A percentile compares a stretch with the other conserved stretches of the same genome.
Evolutionary conservation across 2,329 filamentous ascomycete species (phyloP).

Genomic region (Alternaria longipes): DNA sequence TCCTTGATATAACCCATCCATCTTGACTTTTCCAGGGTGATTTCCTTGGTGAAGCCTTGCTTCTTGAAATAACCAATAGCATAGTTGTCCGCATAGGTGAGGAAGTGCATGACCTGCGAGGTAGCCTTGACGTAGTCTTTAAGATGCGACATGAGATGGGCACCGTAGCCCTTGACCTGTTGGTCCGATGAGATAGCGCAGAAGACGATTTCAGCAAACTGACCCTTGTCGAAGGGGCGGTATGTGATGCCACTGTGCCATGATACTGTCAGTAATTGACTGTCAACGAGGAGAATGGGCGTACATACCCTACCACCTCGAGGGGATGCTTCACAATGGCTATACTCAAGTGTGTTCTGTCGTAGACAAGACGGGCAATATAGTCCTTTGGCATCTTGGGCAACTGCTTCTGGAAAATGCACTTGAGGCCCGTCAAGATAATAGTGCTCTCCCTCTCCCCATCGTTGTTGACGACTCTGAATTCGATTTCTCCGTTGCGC

Average conservation of each 20-base stretch:
- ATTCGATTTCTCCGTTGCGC: slow-evolving; percentile 92
- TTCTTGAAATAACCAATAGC: slow-evolving; percentile 99
- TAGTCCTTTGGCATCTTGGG: slow-evolving; percentile 99
- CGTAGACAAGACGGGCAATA: slow-evolving; percentile 95
- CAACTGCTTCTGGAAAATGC: slow-evolving; percentile 97
- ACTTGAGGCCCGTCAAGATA: slow-evolving; percentile 94
- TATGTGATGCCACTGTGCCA: slow-evolving; percentile 86
- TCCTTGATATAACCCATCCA: slow-evolving; percentile 99
- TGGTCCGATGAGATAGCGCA: slow-evolving; percentile 98
- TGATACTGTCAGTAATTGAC: background rate
- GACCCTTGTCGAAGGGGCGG: slow-evolving; percentile 87
- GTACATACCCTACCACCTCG: slow-evolving; percentile 78
- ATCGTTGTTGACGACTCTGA: slow-evolving; percentile 98
- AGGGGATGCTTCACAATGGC: slow-evolving; percentile 97
- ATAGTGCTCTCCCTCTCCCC: slow-evolving; percentile 86
- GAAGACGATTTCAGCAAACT: slow-evolving; percentile 98
- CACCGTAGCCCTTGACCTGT: slow-evolving; percentile 98
- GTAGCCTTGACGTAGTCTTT: slow-evolving; percentile 99
- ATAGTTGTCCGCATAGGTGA: slow-evolving; percentile 98
- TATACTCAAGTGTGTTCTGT: slow-evolving; percentile 93
- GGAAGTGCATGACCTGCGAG: slow-evolving; percentile 96
- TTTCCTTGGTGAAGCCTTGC: slow-evolving; percentile 98
- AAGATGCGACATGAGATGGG: slow-evolving; percentile 96
- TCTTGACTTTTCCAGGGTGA: slow-evolving; percentile 84
- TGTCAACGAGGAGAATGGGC: background rate